Percentiles rank a stretch among this genome's conserved stretches.
Evolutionary conservation across 371 early-diverging fungal species (phyloP).

Genomic region (Mortierella sp.): DNA sequence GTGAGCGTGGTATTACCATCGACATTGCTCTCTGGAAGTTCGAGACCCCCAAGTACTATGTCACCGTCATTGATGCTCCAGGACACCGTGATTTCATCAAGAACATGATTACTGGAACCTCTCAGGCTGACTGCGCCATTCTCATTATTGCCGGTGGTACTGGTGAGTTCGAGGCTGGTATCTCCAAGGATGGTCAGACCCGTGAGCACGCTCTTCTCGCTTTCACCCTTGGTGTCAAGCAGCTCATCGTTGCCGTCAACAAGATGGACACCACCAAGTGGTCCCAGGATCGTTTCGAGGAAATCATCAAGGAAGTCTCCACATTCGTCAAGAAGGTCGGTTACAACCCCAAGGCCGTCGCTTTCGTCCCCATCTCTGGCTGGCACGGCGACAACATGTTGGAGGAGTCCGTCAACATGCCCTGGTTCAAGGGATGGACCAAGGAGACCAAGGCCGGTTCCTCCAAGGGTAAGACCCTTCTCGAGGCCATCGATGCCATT

Average conservation of each 20-base stretch:
- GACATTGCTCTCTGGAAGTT: slow-evolving; percentile 98
- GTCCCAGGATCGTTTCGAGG: slow-evolving; percentile 93
- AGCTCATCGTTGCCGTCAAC: slow-evolving; percentile 98
- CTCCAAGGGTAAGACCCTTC: slow-evolving; percentile 88
- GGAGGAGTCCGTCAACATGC: slow-evolving; percentile 92
- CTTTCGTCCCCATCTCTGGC: slow-evolving; percentile 97
- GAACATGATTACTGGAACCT: slow-evolving; percentile 99
- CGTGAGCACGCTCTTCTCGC: slow-evolving; percentile 99
- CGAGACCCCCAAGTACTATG: slow-evolving; percentile 94
- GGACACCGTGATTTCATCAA: slow-evolving; percentile 99
- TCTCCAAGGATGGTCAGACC: slow-evolving; percentile 99
- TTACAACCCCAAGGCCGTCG: slow-evolving; percentile 90
- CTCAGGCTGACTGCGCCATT: slow-evolving; percentile 97
- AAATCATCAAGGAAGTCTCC: slow-evolving; percentile 94
- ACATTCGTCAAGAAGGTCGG: slow-evolving; percentile 96
- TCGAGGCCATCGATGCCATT: slow-evolving; percentile 94
- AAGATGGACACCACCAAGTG: slow-evolving; percentile 99
- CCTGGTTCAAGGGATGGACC: slow-evolving; percentile 97
- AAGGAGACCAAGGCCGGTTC: slow-evolving; percentile 88
- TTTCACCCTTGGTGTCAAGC: slow-evolving; percentile 96
- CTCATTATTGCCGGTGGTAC: slow-evolving; percentile 95
- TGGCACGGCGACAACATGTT: slow-evolving; percentile 99
- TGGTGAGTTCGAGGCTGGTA: slow-evolving; percentile 99
- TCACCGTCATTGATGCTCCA: slow-evolving; percentile 98
- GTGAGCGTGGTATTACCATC: slow-evolving; percentile 98